Evolutionary conservation across 805 yeast genomes (phyloP).

Genomic region (Lachancea waltii): DNA sequence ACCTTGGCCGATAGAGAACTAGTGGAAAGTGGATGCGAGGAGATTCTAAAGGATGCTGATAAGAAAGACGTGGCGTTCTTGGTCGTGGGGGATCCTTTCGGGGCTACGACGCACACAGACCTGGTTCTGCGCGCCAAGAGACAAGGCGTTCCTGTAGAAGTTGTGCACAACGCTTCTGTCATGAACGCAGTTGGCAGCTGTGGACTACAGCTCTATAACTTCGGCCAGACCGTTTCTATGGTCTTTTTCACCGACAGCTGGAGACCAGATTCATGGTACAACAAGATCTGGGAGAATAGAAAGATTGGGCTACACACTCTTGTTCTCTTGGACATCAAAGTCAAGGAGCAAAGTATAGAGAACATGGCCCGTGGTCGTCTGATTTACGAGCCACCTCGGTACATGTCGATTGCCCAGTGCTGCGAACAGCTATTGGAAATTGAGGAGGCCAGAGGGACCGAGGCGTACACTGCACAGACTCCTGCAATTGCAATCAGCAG

Average conservation of each 20-base stretch:
- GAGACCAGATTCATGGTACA: slow-evolving; percentile 95
- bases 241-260: slow-evolving; percentile 93
- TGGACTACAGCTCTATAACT: slow-evolving; percentile 89
- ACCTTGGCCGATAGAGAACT: slow-evolving; percentile 90
- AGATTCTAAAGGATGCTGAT: slow-evolving; percentile 69
- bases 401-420: slow-evolving; percentile 88
- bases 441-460: slow-evolving; percentile 68
- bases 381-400: slow-evolving; percentile 94
- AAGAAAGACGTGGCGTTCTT: slow-evolving; percentile 83
- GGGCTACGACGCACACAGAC: slow-evolving; percentile 98
- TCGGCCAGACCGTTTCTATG: slow-evolving; percentile 95
- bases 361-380: slow-evolving; percentile 89
- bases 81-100: slow-evolving; percentile 96
- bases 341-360: slow-evolving; percentile 91
- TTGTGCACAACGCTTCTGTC: slow-evolving; percentile 91
- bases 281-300: slow-evolving; percentile 83
- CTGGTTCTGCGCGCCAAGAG: slow-evolving; percentile 87
- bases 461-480: slow-evolving; percentile 77
- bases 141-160: slow-evolving; percentile 66
- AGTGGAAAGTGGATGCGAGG: slow-evolving; percentile 85
- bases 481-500: slow-evolving; percentile 94
- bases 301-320: slow-evolving; percentile 87
- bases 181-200: slow-evolving; percentile 99
- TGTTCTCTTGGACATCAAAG: slow-evolving; percentile 84
- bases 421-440: slow-evolving; percentile 82